Evolutionary conservation across 345 rosid species (phyloP).

Genomic region (Noccaea caerulescens): DNA sequence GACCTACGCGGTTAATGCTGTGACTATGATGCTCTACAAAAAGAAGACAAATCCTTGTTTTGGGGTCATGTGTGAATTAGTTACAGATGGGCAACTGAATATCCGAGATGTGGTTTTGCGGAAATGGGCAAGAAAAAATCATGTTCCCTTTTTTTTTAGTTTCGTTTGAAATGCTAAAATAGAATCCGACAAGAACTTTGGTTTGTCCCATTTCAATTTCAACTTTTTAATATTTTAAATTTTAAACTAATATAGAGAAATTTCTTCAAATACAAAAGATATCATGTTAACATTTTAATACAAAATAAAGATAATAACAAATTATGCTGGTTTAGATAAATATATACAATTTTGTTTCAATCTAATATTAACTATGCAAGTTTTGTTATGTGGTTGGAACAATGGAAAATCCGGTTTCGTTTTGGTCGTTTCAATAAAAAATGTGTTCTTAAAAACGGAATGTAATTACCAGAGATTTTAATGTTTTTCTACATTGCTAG

Average conservation of each 20-base stretch:
- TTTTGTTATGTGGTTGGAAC: not conserved
- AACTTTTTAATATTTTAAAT: too few relatives aligned
- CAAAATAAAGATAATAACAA: too few relatives aligned
- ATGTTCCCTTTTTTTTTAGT: conserved; percentile 4
- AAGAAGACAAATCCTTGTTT: conserved; percentile 28
- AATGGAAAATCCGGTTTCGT: not conserved
- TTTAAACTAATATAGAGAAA: too few relatives aligned
- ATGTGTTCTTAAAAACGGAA: not conserved
- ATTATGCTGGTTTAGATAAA: too few relatives aligned
- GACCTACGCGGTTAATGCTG: conserved; percentile 35
- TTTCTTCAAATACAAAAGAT: too few relatives aligned
- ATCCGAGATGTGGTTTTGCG: conserved; percentile 3
- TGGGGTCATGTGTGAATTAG: conserved; percentile 21
- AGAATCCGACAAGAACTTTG: not conserved
- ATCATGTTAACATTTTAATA: not conserved
- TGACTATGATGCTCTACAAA: conserved; percentile 37
- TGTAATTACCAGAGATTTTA: not conserved
- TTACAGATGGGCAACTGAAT: not conserved
- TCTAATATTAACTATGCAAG: not conserved
- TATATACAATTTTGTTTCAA: too few relatives aligned
- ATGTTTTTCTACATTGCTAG: not conserved
- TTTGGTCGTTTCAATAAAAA: not conserved
- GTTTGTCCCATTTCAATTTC: not conserved
- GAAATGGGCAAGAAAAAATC: conserved; percentile 1
- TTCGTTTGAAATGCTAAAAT: not conserved